These are phyloP conservation scores for Dorcoceras hygrometricum DNA, from an alignment of 257 asterid species.

Conservation along the genomic window DNA sequence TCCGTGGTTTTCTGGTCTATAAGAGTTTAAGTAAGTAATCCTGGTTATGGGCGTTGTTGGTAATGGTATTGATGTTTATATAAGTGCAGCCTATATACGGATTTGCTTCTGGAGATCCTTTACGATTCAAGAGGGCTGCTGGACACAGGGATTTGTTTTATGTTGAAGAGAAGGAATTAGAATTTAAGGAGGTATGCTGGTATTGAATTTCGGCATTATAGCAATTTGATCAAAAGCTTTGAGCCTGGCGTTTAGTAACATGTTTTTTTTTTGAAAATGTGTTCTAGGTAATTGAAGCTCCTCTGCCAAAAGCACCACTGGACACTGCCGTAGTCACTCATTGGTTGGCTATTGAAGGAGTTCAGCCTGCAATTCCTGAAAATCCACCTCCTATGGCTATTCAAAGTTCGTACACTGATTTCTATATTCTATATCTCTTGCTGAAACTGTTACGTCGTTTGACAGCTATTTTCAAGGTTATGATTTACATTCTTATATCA, in stretches of 20 bases:
- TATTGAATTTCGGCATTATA: slow-evolving; percentile 5
- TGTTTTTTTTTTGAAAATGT: slow-evolving; percentile 17
- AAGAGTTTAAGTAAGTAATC: neutral
- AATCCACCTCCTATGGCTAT: slow-evolving; percentile 88
- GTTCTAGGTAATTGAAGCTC: slow-evolving; percentile 87
- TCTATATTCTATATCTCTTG: slow-evolving; percentile 12
- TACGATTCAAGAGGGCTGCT: slow-evolving; percentile 83
- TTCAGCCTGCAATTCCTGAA: slow-evolving; percentile 96
- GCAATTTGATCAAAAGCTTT: slow-evolving; percentile 5
- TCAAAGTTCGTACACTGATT: slow-evolving; percentile 34
- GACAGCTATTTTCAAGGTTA: slow-evolving; percentile 10
- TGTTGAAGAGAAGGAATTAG: slow-evolving; percentile 83
- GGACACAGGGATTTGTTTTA: slow-evolving; percentile 94
- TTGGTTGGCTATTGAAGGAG: slow-evolving; percentile 96
- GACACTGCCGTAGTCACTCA: slow-evolving; percentile 80
- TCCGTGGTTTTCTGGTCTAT: neutral
- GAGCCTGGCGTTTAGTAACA: neutral
- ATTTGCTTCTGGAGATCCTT: slow-evolving; percentile 83
- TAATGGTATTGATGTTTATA: slow-evolving; percentile 27
- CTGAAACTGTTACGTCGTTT: neutral
- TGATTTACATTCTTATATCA: slow-evolving; percentile 24
- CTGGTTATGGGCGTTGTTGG: slow-evolving; percentile 11
- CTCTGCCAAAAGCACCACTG: slow-evolving; percentile 88
- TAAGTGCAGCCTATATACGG: slow-evolving; percentile 79
- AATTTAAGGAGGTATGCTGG: slow-evolving; percentile 78